A percentile compares a stretch with the other conserved stretches of the same genome.
phyloP scores from a whole-genome alignment of 2,329 filamentous ascomycete genomes.

The Venturiaceae sp. region DNA sequence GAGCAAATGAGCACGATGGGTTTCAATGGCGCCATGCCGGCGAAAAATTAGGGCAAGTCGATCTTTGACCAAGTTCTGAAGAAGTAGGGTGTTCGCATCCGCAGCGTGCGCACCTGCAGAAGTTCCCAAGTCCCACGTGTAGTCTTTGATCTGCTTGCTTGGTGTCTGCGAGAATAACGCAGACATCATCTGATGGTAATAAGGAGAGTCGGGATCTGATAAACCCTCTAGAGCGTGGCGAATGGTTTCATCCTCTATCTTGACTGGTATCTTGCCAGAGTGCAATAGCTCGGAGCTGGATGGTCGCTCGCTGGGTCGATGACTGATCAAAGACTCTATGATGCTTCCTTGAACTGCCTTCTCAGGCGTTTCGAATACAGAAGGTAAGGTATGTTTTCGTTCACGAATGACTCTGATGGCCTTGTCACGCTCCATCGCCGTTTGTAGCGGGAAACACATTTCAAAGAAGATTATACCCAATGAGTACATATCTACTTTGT shows the following conservation, averaged over 20 bases:
- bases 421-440: constrained; percentile 53
- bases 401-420: constrained; percentile 62
- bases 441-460: constrained; percentile 65
- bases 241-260: constrained; percentile 88
- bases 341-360: constrained; percentile 64
- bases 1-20: constrained; percentile 64
- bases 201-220: constrained; percentile 72
- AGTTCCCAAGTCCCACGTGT: constrained; percentile 36
- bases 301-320: constrained; percentile 73
- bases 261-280: constrained; percentile 77
- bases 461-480: constrained; percentile 97
- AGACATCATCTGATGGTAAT: constrained; percentile 84
- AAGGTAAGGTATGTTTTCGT: constrained; percentile 58
- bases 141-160: constrained; percentile 68
- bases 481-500: constrained; percentile 98
- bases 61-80: constrained; percentile 65
- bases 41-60: constrained; percentile 71
- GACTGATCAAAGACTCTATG: constrained; percentile 68
- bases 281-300: constrained; percentile 74
- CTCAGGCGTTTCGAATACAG: constrained; percentile 62
- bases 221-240: constrained; percentile 72
- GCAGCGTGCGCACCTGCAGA: constrained; percentile 18
- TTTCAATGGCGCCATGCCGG: constrained; percentile 80
- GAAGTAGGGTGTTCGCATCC: constrained; percentile 48
- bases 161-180: constrained; percentile 66